These are phyloP conservation scores for Seiridium unicorne DNA, from an alignment of 2,329 filamentous ascomycete genomes.

Conservation along the genomic window DNA sequence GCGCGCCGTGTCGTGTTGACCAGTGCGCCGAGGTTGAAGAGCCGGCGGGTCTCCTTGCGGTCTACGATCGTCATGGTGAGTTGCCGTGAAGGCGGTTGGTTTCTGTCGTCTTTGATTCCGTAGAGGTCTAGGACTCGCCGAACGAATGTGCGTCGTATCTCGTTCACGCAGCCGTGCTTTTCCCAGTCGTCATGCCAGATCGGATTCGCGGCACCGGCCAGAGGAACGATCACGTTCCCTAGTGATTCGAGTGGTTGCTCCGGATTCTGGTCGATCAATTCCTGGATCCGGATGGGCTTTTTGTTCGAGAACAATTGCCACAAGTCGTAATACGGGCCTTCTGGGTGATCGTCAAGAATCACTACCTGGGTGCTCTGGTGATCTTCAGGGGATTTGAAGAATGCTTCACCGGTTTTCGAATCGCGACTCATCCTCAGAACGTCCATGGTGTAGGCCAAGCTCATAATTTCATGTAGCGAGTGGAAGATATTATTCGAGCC, in stretches of 20 bases:
- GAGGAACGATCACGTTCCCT: slow-evolving; percentile 22
- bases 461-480: slow-evolving; percentile 25
- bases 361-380: slow-evolving; percentile 20
- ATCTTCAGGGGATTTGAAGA: slow-evolving; percentile 10
- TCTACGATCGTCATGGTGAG: not conserved
- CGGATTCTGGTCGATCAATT: slow-evolving; percentile 2
- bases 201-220: slow-evolving; percentile 25
- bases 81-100: not conserved
- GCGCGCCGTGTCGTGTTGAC: not conserved
- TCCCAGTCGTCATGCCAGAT: slow-evolving; percentile 28
- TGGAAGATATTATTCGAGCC: slow-evolving; percentile 24
- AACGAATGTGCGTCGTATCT: not conserved
- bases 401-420: not conserved
- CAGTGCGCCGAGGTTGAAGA: not conserved
- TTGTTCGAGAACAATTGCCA: slow-evolving; percentile 19
- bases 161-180: slow-evolving; percentile 14
- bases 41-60: not conserved
- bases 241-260: not conserved
- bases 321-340: slow-evolving; percentile 25
- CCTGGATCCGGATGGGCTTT: slow-evolving; percentile 10
- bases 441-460: slow-evolving; percentile 23
- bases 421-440: slow-evolving; percentile 21
- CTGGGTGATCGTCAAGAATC: slow-evolving; percentile 20
- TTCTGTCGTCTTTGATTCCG: not conserved
- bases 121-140: not conserved